A percentile compares a stretch with the other conserved stretches of the same genome.
These are phyloP conservation scores for Achaetomium macrosporum DNA, from an alignment of 2,329 filamentous ascomycete species.

Conservation along the genomic window DNA sequence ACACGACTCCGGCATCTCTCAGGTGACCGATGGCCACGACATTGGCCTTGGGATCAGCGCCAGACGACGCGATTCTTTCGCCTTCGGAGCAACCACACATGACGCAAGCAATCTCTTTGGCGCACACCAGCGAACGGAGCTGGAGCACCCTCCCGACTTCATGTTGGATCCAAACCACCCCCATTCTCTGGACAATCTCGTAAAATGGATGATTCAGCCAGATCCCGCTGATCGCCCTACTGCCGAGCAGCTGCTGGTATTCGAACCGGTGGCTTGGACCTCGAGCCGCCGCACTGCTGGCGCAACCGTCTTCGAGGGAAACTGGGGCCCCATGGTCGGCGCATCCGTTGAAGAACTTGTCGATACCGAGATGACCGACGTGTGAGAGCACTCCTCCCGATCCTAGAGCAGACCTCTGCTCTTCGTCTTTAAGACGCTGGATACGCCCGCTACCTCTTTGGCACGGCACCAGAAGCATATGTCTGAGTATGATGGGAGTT, in stretches of 20 bases:
- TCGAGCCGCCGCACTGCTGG: constrained; percentile 69
- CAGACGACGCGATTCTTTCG: constrained; percentile 14
- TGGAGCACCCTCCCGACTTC: constrained; percentile 68
- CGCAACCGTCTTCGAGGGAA: constrained; percentile 93
- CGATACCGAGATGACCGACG: constrained; percentile 57
- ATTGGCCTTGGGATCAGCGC: constrained; percentile 5
- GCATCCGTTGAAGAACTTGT: constrained; percentile 24
- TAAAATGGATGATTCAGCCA: constrained; percentile 81
- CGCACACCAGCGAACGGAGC: constrained; percentile 43
- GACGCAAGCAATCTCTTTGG: constrained; percentile 41
- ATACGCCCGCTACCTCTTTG: constrained; percentile 24
- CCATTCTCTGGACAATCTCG: constrained; percentile 75
- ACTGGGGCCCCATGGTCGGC: constrained; percentile 74
- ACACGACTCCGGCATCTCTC: constrained; percentile 25
- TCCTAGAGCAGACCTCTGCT: constrained; percentile 21
- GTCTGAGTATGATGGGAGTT: constrained; percentile 20
- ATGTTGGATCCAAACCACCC: constrained; percentile 73
- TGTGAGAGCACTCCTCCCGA: constrained; percentile 31
- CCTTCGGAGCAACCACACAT: constrained; percentile 26
- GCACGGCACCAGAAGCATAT: constrained; percentile 22
- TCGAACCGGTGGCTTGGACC: constrained; percentile 76
- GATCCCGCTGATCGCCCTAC: constrained; percentile 67
- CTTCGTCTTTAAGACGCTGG: constrained; percentile 29
- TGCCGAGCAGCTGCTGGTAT: constrained; percentile 65
- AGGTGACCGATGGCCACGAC: constrained; percentile 11